Percentiles rank a stretch among this genome's conserved stretches.
These are phyloP conservation scores for Suillus plorans DNA, from an alignment of 768 basidiomycete species.

Conservation along the genomic window DNA sequence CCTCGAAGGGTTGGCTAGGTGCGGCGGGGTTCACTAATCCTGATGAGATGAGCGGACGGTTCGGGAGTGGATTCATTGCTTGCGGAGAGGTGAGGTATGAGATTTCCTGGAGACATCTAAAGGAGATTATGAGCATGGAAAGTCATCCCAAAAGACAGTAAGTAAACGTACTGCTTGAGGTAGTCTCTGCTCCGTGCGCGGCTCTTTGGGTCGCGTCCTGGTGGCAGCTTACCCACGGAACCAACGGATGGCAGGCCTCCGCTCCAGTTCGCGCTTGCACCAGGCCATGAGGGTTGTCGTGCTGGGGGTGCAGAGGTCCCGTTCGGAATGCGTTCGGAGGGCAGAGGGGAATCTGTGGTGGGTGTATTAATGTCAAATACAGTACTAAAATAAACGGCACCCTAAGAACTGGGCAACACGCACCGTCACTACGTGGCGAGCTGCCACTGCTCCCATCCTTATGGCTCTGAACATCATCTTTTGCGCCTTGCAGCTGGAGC, in stretches of 20 bases:
- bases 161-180: constrained; percentile 80
- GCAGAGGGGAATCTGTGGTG: constrained; percentile 65
- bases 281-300: constrained; percentile 58
- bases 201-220: constrained; percentile 92
- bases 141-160: constrained; percentile 12
- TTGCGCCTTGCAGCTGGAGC: constrained; percentile 57
- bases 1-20: constrained; percentile 53
- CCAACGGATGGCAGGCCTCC: constrained; percentile 39
- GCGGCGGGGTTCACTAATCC: constrained; percentile 17
- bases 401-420: constrained; percentile 14
- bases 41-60: constrained; percentile 63
- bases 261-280: constrained; percentile 39
- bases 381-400: constrained; percentile 13
- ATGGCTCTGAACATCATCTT: constrained; percentile 71
- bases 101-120: constrained; percentile 94
- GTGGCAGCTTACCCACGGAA: constrained; percentile 66
- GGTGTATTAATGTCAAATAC: neutral
- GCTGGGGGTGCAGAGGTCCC: constrained; percentile 49
- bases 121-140: neutral
- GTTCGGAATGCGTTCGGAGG: constrained; percentile 68
- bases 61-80: constrained; percentile 95
- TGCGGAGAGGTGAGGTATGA: constrained; percentile 96
- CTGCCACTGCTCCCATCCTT: constrained; percentile 80
- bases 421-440: constrained; percentile 86
- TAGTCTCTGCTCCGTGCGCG: constrained; percentile 94